Evolutionary conservation across 371 early-diverging fungal species (phyloP).

Genomic region (Apophysomyces elegans): DNA sequence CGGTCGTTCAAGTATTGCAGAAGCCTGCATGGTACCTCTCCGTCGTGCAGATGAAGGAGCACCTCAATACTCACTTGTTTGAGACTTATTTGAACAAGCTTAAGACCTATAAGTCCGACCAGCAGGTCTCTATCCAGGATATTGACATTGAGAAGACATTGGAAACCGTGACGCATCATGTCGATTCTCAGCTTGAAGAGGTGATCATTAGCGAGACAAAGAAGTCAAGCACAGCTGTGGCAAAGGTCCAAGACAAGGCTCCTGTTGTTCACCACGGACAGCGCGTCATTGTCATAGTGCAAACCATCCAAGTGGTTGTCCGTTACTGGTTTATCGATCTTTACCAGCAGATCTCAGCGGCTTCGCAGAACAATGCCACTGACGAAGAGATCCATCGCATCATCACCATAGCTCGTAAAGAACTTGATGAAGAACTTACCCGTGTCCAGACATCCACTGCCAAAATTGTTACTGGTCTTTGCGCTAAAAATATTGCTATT

Average conservation of each 20-base stretch:
- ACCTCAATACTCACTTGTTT: slow-evolving; percentile 10
- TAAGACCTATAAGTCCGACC: slow-evolving; percentile 15
- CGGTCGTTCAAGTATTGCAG: slow-evolving; percentile 25
- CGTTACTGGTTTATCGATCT: slow-evolving; percentile 30
- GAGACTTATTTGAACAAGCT: slow-evolving; percentile 15
- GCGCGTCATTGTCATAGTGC: slow-evolving; percentile 16
- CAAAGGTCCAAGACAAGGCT: slow-evolving; percentile 1
- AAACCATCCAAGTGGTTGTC: slow-evolving; percentile 25
- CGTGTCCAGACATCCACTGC: slow-evolving; percentile 16
- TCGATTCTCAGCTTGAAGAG: slow-evolving; percentile 22
- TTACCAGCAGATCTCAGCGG: slow-evolving; percentile 16
- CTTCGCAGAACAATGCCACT: slow-evolving; percentile 19
- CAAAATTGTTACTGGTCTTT: slow-evolving; percentile 23
- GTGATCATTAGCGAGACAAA: slow-evolving; percentile 14
- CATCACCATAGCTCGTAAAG: slow-evolving; percentile 6
- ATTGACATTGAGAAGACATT: slow-evolving; percentile 14
- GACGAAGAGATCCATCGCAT: slow-evolving; percentile 21
- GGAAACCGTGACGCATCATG: neutral
- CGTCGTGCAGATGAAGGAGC: neutral
- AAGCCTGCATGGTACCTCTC: slow-evolving; percentile 25
- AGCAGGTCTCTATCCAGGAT: slow-evolving; percentile 13
- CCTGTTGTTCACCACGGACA: slow-evolving; percentile 1
- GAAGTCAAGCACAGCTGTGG: neutral
- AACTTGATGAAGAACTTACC: slow-evolving; percentile 5
- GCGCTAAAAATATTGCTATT: neutral